Evolutionary conservation across 2,329 filamentous ascomycete genomes (phyloP).

Genomic region (Macroventuria anomochaeta): DNA sequence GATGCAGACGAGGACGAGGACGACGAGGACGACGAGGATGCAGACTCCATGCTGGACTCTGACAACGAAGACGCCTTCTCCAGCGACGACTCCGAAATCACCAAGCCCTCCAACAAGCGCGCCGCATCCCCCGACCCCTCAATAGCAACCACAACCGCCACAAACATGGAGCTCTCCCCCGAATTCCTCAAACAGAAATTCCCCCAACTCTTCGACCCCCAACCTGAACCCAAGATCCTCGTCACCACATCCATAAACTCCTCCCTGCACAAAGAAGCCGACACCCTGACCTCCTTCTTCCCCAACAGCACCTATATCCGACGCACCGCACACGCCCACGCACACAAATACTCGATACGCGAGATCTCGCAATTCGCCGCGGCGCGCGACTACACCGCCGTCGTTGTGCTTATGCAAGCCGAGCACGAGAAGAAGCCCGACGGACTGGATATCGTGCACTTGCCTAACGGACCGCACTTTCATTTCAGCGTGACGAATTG

Average conservation of each 20-base stretch:
- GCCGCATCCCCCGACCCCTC: conserved; percentile 59
- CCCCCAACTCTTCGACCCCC: conserved; percentile 63
- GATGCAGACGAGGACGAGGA: conserved; percentile 22
- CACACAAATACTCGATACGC: conserved; percentile 87
- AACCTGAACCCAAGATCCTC: conserved; percentile 78
- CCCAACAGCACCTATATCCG: conserved; percentile 83
- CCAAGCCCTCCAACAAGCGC: conserved; percentile 50
- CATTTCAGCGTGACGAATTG: conserved; percentile 92
- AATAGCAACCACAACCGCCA: conserved; percentile 58
- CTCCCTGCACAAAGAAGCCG: conserved; percentile 82
- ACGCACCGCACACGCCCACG: conserved; percentile 80
- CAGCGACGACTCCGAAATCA: conserved; percentile 33
- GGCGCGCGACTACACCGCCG: conserved; percentile 81
- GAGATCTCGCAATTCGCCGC: conserved; percentile 88
- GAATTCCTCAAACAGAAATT: conserved; percentile 67
- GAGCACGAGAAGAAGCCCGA: conserved; percentile 74
- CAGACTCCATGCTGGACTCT: conserved; percentile 54
- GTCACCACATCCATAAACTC: conserved; percentile 91
- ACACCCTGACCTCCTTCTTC: conserved; percentile 80
- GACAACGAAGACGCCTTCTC: conserved; percentile 53
- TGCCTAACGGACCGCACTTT: conserved; percentile 87
- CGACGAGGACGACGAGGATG: conserved; percentile 48
- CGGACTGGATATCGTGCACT: conserved; percentile 81
- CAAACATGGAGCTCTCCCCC: conserved; percentile 66
- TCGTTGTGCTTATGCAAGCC: conserved; percentile 88